These are phyloP conservation scores for Rhipidocladum racemiflorum DNA, from an alignment of 176 grass and related monocot species.

Conservation along the genomic window DNA sequence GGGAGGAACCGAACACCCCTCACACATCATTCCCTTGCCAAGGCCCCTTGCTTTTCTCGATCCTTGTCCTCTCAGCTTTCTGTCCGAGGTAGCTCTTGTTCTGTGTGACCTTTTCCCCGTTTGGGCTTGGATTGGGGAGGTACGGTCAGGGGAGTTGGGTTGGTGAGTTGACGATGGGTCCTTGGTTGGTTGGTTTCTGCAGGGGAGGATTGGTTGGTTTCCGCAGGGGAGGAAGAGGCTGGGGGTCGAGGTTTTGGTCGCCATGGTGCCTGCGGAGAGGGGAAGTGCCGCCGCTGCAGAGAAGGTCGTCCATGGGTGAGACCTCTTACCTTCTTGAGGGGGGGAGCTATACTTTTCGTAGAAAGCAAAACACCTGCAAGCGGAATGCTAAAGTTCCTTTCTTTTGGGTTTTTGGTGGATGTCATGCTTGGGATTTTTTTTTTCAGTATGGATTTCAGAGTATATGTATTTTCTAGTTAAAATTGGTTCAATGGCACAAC, in stretches of 20 bases:
- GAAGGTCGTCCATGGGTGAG: conserved; percentile 28
- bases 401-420: not conserved
- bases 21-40: not conserved
- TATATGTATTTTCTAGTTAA: not conserved
- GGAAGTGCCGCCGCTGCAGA: conserved; percentile 22
- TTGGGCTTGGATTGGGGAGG: not conserved
- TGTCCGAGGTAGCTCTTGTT: not conserved
- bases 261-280: conserved; percentile 30
- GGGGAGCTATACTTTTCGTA: not conserved
- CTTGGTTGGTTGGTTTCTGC: conserved; percentile 5
- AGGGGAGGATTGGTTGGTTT: not conserved
- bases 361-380: not conserved
- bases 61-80: not conserved
- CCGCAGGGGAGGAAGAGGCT: not conserved
- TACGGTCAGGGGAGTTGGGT: not conserved
- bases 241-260: not conserved
- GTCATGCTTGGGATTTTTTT: not conserved
- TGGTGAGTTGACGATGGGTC: not conserved
- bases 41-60: not conserved
- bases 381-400: not conserved
- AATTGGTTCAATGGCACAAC: not conserved
- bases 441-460: not conserved
- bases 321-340: not conserved
- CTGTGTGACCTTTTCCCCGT: not conserved
- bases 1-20: not conserved